phyloP scores from a whole-genome alignment of 305 asterid genomes.

The Solanum hybrid region DNA sequence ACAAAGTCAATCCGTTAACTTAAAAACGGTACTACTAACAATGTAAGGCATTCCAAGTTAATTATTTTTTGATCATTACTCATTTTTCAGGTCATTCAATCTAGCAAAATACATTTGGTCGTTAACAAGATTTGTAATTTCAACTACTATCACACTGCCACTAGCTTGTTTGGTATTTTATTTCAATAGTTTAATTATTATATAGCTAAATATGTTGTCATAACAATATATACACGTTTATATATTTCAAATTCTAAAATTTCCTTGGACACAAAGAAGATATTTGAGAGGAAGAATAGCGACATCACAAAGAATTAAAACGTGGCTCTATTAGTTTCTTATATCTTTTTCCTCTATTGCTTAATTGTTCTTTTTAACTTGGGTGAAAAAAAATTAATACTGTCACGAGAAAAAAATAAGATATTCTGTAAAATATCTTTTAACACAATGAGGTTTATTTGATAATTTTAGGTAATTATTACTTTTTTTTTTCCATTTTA shows the following conservation, averaged over 20 bases:
- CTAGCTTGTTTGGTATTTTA: background rate
- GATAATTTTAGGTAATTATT: background rate
- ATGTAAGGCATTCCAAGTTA: background rate
- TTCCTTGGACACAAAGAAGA: background rate
- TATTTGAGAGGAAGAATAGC: background rate
- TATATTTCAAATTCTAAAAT: background rate
- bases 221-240: background rate
- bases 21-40: background rate
- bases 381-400: background rate
- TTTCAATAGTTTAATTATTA: background rate
- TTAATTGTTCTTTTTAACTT: background rate
- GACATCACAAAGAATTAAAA: background rate
- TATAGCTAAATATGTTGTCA: background rate
- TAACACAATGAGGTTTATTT: background rate
- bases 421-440: background rate
- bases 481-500: background rate
- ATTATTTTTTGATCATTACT: background rate
- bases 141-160: background rate
- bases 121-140: background rate
- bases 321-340: background rate
- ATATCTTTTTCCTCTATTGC: background rate
- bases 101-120: background rate
- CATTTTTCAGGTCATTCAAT: background rate
- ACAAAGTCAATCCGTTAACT: background rate
- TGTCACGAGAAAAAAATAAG: background rate